Base-by-base conservation (phyloP, 768 basidiomycete species). In the Suillus variegatus region DNA sequence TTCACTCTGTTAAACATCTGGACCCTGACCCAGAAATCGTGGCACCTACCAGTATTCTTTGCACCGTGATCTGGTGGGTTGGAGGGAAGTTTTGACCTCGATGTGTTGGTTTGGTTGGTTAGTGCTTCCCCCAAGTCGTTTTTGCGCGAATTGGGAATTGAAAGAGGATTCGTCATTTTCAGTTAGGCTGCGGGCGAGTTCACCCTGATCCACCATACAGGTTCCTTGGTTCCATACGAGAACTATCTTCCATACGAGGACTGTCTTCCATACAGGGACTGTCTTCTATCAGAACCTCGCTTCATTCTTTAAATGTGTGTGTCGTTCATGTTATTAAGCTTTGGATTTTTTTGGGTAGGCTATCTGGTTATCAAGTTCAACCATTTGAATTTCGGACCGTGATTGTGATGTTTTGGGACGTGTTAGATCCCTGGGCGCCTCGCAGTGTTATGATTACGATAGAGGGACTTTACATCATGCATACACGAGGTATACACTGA, bases 401-500 rank as follows among this genome's bases (percentile, higher is more conserved):
- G 49, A 18, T 67, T 49, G 12, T 46, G 82, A 93, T 72, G 78
- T 98, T 65, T 81, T 96, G 63, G 75, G 81, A 40, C 88, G 92
- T 49, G 86, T 97, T 46, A 81, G 81, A 68, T 78, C 74, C 38
- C 89, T 89, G 8, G 87, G 87, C 2, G 85, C 47, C 22, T 22
- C 22, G 6, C 22, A n/a, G n/a, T 49, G 46, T 47, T 18, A n/a
- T 22, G 12, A 49, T 49, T 22, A 49, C 22, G 22, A 25, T 14
- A 49, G 6, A 22, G 13, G 70, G 81, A 16, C 80, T 95, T 68
- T 98, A 97, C 75, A 81, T 83, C 0, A 79, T 83, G 0, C 86
- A 96, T 95, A 69, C 81, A 88, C 61, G 85, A 81, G 32, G 70
- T 82, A 35, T 77, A 75, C 35, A 80, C 82, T 64, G 93, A 95